Evolutionary conservation across 75 land plant genomes (phyloP).

Genomic region (Larix kaempferi): DNA sequence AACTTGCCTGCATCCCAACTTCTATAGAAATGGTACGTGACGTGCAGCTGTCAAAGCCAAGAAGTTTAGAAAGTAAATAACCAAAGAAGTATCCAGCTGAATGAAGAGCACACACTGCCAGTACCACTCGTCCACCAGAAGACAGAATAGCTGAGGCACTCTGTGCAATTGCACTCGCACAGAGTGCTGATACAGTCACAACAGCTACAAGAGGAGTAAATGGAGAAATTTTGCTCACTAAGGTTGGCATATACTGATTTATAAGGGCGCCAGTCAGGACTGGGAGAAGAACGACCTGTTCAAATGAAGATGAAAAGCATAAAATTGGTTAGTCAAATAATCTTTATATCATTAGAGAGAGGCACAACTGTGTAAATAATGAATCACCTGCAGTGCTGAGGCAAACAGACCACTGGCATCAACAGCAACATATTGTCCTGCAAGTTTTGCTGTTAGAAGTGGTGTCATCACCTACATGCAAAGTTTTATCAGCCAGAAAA

Average conservation of each 20-base stretch:
- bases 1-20: conserved; percentile 93
- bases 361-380: neutral
- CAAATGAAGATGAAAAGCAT: neutral
- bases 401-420: conserved; percentile 62
- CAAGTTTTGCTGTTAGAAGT: conserved; percentile 82
- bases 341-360: neutral
- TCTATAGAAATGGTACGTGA: conserved; percentile 90
- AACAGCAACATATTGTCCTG: conserved; percentile 89
- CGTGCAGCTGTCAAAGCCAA: conserved; percentile 63
- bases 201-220: conserved; percentile 85
- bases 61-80: conserved; percentile 55
- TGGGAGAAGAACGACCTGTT: conserved; percentile 87
- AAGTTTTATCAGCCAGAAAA: neutral
- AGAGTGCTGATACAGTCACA: conserved; percentile 60
- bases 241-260: conserved; percentile 62
- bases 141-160: conserved; percentile 71
- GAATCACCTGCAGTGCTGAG: conserved; percentile 59
- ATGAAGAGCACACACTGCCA: conserved; percentile 63
- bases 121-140: conserved; percentile 67
- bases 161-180: conserved; percentile 89
- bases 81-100: conserved; percentile 81
- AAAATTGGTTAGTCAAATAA: neutral
- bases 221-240: conserved; percentile 58
- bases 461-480: conserved; percentile 81
- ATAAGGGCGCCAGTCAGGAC: conserved; percentile 74